Evolutionary conservation across 305 asterid species (phyloP).

Genomic region (Coffea humblotiana): DNA sequence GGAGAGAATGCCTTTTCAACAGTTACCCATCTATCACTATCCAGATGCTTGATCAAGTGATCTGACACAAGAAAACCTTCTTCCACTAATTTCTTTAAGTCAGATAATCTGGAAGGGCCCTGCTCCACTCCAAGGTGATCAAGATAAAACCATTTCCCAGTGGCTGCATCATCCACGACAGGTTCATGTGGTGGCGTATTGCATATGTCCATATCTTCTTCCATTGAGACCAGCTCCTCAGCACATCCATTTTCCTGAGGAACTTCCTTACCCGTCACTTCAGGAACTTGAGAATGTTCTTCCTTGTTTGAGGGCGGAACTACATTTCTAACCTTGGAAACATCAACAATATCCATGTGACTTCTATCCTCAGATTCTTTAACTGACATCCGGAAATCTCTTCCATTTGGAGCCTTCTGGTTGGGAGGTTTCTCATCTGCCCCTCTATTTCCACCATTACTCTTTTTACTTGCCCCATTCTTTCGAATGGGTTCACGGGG

Average conservation of each 20-base stretch:
- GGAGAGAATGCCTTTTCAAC: conserved; percentile 99
- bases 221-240: conserved; percentile 89
- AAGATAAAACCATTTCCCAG: conserved; percentile 91
- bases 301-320: conserved; percentile 30
- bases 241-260: conserved; percentile 57
- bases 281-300: conserved; percentile 44
- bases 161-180: conserved; percentile 46
- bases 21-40: conserved; percentile 93
- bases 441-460: conserved; percentile 54
- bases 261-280: conserved; percentile 37
- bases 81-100: conserved; percentile 72
- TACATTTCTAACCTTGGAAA: conserved; percentile 42
- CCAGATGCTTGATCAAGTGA: conserved; percentile 84
- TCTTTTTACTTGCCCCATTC: conserved; percentile 56
- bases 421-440: conserved; percentile 55
- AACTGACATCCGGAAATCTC: conserved; percentile 37
- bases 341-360: conserved; percentile 37
- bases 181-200: conserved; percentile 94
- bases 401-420: conserved; percentile 50
- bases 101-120: conserved; percentile 85
- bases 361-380: conserved; percentile 58
- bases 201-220: conserved; percentile 99
- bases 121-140: conserved; percentile 76
- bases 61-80: conserved; percentile 89
- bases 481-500: conserved; percentile 51